These are phyloP conservation scores for Dactylellina drechsleri DNA, from an alignment of 2,329 filamentous ascomycete genomes.

Conservation along the genomic window DNA sequence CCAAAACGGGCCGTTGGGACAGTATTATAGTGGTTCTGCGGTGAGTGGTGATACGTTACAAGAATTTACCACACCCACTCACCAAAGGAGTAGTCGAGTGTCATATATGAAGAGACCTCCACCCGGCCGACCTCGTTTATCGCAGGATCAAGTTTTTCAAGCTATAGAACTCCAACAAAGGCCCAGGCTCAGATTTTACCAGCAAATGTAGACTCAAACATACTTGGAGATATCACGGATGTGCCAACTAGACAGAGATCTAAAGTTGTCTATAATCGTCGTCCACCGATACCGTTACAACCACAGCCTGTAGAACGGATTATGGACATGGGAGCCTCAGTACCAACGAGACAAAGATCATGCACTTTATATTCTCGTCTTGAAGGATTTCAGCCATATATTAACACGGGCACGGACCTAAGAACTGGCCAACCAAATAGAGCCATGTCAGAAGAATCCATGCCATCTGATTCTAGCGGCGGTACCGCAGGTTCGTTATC, in stretches of 20 bases:
- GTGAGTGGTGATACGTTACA: neutral
- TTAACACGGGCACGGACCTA: constrained; percentile 15
- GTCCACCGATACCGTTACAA: neutral
- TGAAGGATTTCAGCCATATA: neutral
- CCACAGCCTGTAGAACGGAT: neutral
- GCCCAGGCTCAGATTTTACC: neutral
- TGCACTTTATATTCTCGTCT: constrained; percentile 8
- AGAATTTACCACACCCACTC: constrained; percentile 4
- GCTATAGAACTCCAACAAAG: constrained; percentile 11
- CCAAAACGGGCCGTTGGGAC: neutral
- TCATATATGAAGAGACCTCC: constrained; percentile 3
- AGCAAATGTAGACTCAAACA: neutral
- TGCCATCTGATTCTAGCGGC: neutral
- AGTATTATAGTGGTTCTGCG: constrained; percentile 15
- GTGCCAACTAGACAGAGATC: constrained; percentile 16
- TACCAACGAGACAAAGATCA: constrained; percentile 14
- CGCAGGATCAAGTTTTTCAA: neutral
- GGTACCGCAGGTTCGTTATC: constrained; percentile 30
- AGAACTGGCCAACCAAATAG: neutral
- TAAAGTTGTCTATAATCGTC: constrained; percentile 8
- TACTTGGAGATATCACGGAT: neutral
- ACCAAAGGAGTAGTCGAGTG: neutral
- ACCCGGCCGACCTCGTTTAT: neutral
- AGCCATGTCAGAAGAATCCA: neutral
- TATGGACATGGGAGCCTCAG: constrained; percentile 6